Conservation (phyloP, 2,329 filamentous ascomycete genomes). For the Xylariaceae sp. region DNA sequence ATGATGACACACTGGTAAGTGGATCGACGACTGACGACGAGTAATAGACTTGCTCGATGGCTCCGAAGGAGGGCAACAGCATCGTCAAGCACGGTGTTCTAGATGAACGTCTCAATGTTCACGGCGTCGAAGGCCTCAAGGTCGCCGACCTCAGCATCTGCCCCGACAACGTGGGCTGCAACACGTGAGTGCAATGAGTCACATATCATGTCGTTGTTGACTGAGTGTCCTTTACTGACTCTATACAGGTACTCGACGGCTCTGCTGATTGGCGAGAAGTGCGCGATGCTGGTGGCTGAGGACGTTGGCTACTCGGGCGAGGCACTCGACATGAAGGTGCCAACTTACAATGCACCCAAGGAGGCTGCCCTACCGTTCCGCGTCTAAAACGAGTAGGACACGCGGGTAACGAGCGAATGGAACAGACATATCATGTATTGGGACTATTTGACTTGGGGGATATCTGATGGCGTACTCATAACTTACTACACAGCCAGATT, state of each 20-base stretch:
- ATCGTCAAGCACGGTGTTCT: constrained; percentile 79
- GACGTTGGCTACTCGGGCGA: constrained; percentile 71
- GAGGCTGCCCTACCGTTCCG: constrained; percentile 42
- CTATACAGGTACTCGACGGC: constrained; percentile 60
- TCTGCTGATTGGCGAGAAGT: constrained; percentile 74
- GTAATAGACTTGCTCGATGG: constrained; percentile 68
- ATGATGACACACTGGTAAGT: too few relatives aligned
- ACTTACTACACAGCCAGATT: too few relatives aligned
- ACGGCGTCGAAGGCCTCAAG: constrained; percentile 74
- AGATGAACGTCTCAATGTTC: constrained; percentile 74
- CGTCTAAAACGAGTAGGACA: constrained; percentile 31
- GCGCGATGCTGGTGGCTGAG: constrained; percentile 66
- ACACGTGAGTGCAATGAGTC: constrained; percentile 46
- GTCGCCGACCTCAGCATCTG: constrained; percentile 75
- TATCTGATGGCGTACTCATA: too few relatives aligned
- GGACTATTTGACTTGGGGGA: too few relatives aligned
- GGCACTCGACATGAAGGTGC: constrained; percentile 75
- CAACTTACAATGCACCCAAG: constrained; percentile 58
- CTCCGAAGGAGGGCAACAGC: constrained; percentile 70
- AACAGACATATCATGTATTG: too few relatives aligned
- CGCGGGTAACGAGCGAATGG: too few relatives aligned
- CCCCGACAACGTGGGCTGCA: constrained; percentile 74
- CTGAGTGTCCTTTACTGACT: constrained; percentile 3
- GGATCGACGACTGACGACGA: too few relatives aligned
- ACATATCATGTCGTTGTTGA: neutral